These are phyloP conservation scores for Echinosophora koreensis DNA, from an alignment of 306 rosid genomes.

Conservation along the genomic window DNA sequence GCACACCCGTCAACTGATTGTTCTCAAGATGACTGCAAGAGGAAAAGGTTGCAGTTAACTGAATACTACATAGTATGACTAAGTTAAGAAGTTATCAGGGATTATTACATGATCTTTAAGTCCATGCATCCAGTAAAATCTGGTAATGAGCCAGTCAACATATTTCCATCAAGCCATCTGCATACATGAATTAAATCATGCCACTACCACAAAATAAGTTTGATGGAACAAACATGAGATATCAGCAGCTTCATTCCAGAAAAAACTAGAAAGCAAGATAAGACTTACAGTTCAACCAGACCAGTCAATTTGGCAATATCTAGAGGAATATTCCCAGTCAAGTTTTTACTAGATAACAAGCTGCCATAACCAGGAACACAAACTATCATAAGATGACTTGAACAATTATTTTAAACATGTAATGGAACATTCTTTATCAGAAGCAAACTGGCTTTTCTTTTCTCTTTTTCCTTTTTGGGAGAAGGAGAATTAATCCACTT, in stretches of 20 bases:
- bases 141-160: slow-evolving; percentile 76
- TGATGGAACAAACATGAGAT: slow-evolving; percentile 43
- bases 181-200: slow-evolving; percentile 40
- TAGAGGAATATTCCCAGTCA: slow-evolving; percentile 83
- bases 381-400: slow-evolving; percentile 46
- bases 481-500: slow-evolving; percentile 5
- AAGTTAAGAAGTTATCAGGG: slow-evolving; percentile 39
- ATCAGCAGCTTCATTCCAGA: slow-evolving; percentile 22
- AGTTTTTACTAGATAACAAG: slow-evolving; percentile 69
- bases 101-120: slow-evolving; percentile 87
- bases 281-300: slow-evolving; percentile 86
- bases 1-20: slow-evolving; percentile 74
- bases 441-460: background rate
- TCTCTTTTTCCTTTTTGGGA: background rate
- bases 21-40: slow-evolving; percentile 88
- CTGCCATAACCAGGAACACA: slow-evolving; percentile 62
- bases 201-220: slow-evolving; percentile 13
- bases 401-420: slow-evolving; percentile 5
- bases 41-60: slow-evolving; percentile 49
- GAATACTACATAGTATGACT: slow-evolving; percentile 23
- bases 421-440: slow-evolving; percentile 16
- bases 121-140: slow-evolving; percentile 80
- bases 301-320: slow-evolving; percentile 76
- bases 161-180: slow-evolving; percentile 62
- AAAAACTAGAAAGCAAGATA: slow-evolving; percentile 41